phyloP scores from a whole-genome alignment of 805 yeast species.

The Yarrowia osloensis region DNA sequence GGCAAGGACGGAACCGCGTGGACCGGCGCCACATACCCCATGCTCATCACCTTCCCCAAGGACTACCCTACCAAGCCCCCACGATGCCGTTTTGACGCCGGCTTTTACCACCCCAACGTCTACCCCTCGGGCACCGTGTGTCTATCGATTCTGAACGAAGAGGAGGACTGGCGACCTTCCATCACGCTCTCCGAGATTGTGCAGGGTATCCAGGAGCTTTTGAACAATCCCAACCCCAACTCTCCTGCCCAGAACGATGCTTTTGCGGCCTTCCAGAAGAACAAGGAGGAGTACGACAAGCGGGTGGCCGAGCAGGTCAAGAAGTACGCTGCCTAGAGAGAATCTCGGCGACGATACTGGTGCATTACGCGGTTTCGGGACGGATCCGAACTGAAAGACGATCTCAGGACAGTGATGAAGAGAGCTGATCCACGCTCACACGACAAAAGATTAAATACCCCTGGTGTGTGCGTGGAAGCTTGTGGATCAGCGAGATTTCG shows the following conservation, averaged over 20 bases:
- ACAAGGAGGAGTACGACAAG: conserved; percentile 67
- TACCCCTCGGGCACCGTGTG: conserved; percentile 98
- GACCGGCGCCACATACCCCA: conserved; percentile 88
- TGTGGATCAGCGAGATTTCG: background rate
- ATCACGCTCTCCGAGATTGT: conserved; percentile 86
- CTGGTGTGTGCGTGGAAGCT: background rate
- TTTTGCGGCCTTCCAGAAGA: conserved; percentile 61
- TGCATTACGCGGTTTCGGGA: too few species aligned
- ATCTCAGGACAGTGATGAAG: background rate
- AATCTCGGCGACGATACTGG: background rate
- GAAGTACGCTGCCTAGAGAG: conserved; percentile 52
- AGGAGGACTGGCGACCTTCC: conserved; percentile 98
- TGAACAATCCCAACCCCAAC: conserved; percentile 87
- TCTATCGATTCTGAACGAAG: conserved; percentile 87
- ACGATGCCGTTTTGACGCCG: conserved; percentile 82
- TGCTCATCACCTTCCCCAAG: conserved; percentile 74
- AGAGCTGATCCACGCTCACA: background rate
- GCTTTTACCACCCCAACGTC: conserved; percentile 95
- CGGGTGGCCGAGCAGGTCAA: conserved; percentile 81
- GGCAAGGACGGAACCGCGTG: conserved; percentile 85
- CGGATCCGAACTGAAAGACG: too few species aligned
- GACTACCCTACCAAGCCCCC: conserved; percentile 98
- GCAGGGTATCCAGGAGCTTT: conserved; percentile 87
- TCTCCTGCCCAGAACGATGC: conserved; percentile 99
- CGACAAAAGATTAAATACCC: background rate